Conservation (phyloP, 1,284 basidiomycete genomes). For the Veloboletus limbatus region DNA sequence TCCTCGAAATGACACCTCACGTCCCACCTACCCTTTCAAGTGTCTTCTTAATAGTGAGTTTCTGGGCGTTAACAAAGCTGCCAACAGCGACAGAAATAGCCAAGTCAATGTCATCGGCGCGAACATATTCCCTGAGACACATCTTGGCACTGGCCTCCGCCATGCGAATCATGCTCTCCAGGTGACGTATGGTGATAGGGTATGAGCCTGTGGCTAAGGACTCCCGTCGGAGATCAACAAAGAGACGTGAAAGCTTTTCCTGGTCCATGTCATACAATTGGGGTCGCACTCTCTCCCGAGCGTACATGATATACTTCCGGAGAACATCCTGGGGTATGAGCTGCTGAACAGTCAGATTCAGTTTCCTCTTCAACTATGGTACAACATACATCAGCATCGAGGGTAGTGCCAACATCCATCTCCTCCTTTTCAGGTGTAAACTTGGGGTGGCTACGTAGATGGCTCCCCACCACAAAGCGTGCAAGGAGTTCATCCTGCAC, state of each 20-base stretch:
- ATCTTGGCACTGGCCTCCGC: conserved; percentile 98
- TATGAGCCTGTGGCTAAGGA: conserved; percentile 96
- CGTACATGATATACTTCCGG: conserved; percentile 99
- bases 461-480: conserved; percentile 95
- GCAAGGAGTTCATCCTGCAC: conserved; percentile 96
- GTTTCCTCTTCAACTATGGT: conserved; percentile 1
- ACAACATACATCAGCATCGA: conserved; percentile 86
- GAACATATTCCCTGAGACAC: conserved; percentile 94
- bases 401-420: conserved; percentile 81
- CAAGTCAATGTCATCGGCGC: conserved; percentile 94
- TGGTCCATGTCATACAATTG: conserved; percentile 95
- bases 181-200: conserved; percentile 96
- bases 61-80: conserved; percentile 95
- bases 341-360: conserved; percentile 41
- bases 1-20: background rate
- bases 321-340: conserved; percentile 96
- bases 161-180: conserved; percentile 99
- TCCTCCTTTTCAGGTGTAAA: conserved; percentile 86
- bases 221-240: conserved; percentile 95
- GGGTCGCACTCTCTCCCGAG: conserved; percentile 88
- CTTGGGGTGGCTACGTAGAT: conserved; percentile 90
- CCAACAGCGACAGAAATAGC: conserved; percentile 95
- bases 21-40: conserved; percentile 76
- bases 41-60: conserved; percentile 98
- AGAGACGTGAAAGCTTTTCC: conserved; percentile 92